Conservation (phyloP, 2,329 filamentous ascomycete genomes). For the Diaporthe velutina region DNA sequence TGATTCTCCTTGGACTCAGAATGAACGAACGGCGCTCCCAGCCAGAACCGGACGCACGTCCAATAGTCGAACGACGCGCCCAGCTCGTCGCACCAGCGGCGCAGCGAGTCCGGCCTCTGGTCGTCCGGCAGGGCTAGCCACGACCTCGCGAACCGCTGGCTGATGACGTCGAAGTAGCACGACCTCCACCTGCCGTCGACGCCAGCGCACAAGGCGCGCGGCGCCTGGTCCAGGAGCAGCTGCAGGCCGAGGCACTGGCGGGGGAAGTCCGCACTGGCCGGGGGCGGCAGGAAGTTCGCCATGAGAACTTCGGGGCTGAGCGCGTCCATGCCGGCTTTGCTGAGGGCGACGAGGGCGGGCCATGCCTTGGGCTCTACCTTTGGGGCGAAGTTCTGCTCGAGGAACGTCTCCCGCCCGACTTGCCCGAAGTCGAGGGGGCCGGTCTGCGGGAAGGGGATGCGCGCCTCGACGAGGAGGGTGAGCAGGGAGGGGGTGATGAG, state of each 20-base stretch:
- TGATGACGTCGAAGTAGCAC: slow-evolving; percentile 45
- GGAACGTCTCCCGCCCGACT: slow-evolving; percentile 8
- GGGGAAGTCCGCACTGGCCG: slow-evolving; percentile 43
- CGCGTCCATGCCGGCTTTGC: slow-evolving; percentile 42
- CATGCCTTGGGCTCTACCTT: slow-evolving; percentile 20
- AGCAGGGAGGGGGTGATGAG: slow-evolving; percentile 40
- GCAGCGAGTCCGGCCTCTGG: slow-evolving; percentile 42
- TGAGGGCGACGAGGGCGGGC: slow-evolving; percentile 43
- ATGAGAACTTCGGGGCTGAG: slow-evolving; percentile 42
- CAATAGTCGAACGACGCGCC: slow-evolving; percentile 45
- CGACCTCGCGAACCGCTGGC: slow-evolving; percentile 39
- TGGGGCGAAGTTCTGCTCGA: not conserved
- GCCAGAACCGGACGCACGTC: slow-evolving; percentile 45
- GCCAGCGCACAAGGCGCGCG: slow-evolving; percentile 43
- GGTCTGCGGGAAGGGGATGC: not conserved
- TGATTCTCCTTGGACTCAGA: slow-evolving; percentile 42
- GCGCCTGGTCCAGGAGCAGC: slow-evolving; percentile 47
- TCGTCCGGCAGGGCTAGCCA: slow-evolving; percentile 40
- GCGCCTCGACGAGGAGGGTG: slow-evolving; percentile 39
- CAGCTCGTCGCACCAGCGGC: slow-evolving; percentile 37
- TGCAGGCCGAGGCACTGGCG: slow-evolving; percentile 46
- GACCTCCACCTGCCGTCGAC: slow-evolving; percentile 46
- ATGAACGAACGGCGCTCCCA: slow-evolving; percentile 46
- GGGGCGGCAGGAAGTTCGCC: slow-evolving; percentile 44
- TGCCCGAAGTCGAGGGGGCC: slow-evolving; percentile 5